Evolutionary conservation across 352 stramenopile genomes (phyloP).

Genomic region (Aphanomyces astaci): DNA sequence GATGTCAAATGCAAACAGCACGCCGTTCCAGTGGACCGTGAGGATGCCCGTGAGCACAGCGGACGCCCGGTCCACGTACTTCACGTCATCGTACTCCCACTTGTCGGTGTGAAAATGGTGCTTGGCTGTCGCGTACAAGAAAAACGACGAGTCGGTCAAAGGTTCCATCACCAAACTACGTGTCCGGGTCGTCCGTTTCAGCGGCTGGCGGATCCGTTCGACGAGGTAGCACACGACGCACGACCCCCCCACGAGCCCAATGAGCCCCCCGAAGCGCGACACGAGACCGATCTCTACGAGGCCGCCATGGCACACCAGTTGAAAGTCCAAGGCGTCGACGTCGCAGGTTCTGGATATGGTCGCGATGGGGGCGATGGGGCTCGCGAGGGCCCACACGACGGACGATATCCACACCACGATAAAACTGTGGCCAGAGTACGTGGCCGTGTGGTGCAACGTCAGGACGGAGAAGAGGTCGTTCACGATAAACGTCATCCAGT

Average conservation of each 20-base stretch:
- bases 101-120: slow-evolving; percentile 1
- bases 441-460: not conserved
- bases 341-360: not conserved
- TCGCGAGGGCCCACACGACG: not conserved
- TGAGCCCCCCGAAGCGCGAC: not conserved
- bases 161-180: too few relatives aligned
- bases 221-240: not conserved
- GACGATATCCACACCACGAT: not conserved
- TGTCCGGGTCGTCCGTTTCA: too few relatives aligned
- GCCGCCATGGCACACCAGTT: slow-evolving; percentile 15
- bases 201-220: too few relatives aligned
- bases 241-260: not conserved
- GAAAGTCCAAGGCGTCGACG: slow-evolving; percentile 11
- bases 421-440: not conserved
- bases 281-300: slow-evolving; percentile 3
- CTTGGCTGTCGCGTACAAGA: slow-evolving; percentile 17
- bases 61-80: slow-evolving; percentile 12
- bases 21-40: not conserved
- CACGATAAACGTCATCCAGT: slow-evolving; percentile 1
- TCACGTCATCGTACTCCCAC: slow-evolving; percentile 3
- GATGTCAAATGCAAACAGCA: slow-evolving; percentile 1
- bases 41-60: slow-evolving; percentile 11
- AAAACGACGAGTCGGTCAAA: slow-evolving; percentile 13
- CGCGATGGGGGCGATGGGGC: not conserved
- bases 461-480: not conserved